Conservation (phyloP, 164 flowering plant species). For the Sedum album region DNA sequence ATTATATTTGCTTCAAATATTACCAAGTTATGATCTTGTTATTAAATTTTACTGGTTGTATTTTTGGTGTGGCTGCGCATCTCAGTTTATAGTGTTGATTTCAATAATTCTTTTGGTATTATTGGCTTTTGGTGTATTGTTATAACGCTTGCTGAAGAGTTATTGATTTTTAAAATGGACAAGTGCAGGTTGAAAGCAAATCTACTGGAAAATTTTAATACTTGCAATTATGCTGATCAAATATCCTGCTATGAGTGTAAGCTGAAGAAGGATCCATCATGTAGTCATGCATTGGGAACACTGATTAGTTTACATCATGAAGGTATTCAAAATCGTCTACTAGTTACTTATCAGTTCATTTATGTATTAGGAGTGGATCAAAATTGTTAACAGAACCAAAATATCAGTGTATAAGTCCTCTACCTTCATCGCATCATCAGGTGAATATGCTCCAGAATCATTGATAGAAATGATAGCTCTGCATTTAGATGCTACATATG, state of each 20-base stretch:
- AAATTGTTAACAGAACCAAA: background rate
- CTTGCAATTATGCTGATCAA: conserved; percentile 15
- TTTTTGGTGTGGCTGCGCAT: too few species aligned
- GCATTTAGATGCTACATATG: conserved; percentile 61
- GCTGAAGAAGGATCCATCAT: conserved; percentile 66
- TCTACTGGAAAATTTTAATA: conserved; percentile 42
- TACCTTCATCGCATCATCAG: conserved; percentile 13
- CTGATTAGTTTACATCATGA: conserved; percentile 48
- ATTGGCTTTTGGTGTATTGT: background rate
- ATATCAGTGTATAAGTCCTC: background rate
- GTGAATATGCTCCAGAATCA: conserved; percentile 35
- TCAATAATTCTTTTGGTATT: too few species aligned
- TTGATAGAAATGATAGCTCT: conserved; percentile 67
- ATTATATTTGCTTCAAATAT: too few species aligned
- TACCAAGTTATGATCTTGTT: too few species aligned
- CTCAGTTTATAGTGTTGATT: background rate
- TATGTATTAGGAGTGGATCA: background rate
- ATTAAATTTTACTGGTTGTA: too few species aligned
- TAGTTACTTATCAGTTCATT: background rate
- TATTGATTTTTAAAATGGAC: background rate
- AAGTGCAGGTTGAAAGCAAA: conserved; percentile 43
- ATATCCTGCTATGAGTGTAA: conserved; percentile 28
- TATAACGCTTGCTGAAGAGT: too few species aligned
- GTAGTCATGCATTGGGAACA: conserved; percentile 37
- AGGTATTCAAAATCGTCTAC: background rate